phyloP scores from a whole-genome alignment of 2,329 filamentous ascomycete species.

The Alternaria panax region DNA sequence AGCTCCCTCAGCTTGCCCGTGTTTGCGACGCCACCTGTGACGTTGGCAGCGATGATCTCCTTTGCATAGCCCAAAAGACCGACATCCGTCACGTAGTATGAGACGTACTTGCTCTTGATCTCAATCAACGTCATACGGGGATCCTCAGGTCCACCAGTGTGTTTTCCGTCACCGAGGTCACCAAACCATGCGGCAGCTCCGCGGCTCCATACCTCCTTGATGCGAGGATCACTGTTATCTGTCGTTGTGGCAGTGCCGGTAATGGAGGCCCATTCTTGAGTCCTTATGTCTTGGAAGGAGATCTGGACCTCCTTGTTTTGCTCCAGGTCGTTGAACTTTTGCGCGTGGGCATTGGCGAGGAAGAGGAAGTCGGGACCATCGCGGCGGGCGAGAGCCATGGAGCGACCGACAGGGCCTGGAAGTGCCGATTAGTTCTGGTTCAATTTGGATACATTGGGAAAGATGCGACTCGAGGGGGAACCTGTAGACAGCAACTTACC shows the following conservation, averaged over 20 bases:
- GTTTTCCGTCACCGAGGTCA: conserved; percentile 58
- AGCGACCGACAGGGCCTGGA: conserved; percentile 53
- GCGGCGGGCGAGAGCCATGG: conserved; percentile 65
- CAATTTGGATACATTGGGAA: not conserved
- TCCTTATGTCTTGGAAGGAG: conserved; percentile 56
- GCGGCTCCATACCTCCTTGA: conserved; percentile 57
- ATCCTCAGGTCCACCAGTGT: conserved; percentile 56
- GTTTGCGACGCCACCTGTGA: conserved; percentile 51
- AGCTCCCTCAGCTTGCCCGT: conserved; percentile 55
- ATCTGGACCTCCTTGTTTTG: conserved; percentile 54
- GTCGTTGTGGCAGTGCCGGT: conserved; percentile 53
- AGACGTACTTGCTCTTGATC: conserved; percentile 51
- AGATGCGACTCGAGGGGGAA: not conserved
- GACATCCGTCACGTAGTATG: conserved; percentile 50
- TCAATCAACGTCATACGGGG: conserved; percentile 56
- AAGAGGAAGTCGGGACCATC: conserved; percentile 60
- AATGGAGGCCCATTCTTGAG: conserved; percentile 58
- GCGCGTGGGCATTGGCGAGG: conserved; percentile 57
- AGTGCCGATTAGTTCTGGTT: conserved; percentile 5
- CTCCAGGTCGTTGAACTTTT: conserved; percentile 57
- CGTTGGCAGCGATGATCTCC: conserved; percentile 49
- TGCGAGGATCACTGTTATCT: conserved; percentile 56
- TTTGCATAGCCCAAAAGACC: conserved; percentile 49
- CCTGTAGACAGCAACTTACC: conserved; percentile 34
- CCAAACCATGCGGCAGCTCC: conserved; percentile 58